Evolutionary conservation across 2,329 filamentous ascomycete species (phyloP), one percentile per base, ranked within the genome.

Genomic region (Trichoderma atroviride): DNA sequence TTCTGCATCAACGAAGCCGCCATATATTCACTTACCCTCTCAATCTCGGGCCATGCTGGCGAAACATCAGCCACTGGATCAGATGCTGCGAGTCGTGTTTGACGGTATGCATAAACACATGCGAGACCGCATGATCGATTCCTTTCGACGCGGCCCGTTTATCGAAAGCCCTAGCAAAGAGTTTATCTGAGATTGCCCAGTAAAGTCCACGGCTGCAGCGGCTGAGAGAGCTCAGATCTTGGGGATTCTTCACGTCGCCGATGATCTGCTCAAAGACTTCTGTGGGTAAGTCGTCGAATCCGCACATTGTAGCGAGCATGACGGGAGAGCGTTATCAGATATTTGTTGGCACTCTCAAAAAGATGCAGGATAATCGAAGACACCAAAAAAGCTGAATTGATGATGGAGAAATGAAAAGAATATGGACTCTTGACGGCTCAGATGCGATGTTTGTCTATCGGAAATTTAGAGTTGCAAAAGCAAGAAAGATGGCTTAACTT

Each of bases 51-150:
- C 35, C 24, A 37, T 61, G 24, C 43, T 70, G 33, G 31, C 64
- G 66, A 52, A 58, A 65, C 5, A 69, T 33, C 2, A 67, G n/a
- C 60, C 67, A 71, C 16, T 59, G 35, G 5, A 69, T 63, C 13
- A 70, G 29, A 22, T 56, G 37, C 24, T 31, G 14, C 10, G 69
- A 70, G n/a, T 70, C 65, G 24, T 53, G 50, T 53, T 52, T 64
- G 19, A 63, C 65, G 11, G 50, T 58, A 53, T 63, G 65, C 16
- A 33, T 53, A 31, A 70, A 69, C 4, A 69, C 19, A 2, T 9
- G 27, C 13, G 33, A 35, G n/a, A 68, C 11, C 2, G 40, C 53
- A 3, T 68, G 14, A 16, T 58, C 13, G 13, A 61, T 16, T 2
- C 24, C 29, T 11, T 47, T 16, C 7, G 37, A n/a, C 14, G 37